Percentiles rank a stretch among this genome's conserved stretches.
These are phyloP conservation scores for Dactylella cylindrospora DNA, from an alignment of 2,329 filamentous ascomycete species.

Conservation along the genomic window DNA sequence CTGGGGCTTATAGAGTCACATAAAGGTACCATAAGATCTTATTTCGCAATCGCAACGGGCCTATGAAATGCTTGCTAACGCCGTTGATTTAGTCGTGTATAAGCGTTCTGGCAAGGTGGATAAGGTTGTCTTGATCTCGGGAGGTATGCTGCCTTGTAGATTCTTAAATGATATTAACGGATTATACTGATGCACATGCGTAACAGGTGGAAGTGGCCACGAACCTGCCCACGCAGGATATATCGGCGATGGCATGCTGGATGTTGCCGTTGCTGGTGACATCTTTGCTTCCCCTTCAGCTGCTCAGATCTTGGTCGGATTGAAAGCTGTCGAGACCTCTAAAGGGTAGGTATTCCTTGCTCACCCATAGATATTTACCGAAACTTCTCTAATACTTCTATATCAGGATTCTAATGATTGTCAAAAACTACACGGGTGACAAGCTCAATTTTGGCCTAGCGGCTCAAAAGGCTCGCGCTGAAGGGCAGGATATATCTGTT, in stretches of 20 bases:
- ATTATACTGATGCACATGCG: neutral
- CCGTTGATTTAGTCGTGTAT: conserved; percentile 17
- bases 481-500: conserved; percentile 76
- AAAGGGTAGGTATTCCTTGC: conserved; percentile 10
- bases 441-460: conserved; percentile 92
- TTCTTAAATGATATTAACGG: neutral
- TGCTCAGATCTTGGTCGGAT: conserved; percentile 66
- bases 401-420: conserved; percentile 76
- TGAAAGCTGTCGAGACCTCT: conserved; percentile 16
- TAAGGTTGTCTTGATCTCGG: conserved; percentile 34
- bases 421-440: conserved; percentile 94
- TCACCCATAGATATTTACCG: neutral
- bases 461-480: conserved; percentile 86
- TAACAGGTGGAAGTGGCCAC: conserved; percentile 75
- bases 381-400: neutral
- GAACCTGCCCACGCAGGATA: conserved; percentile 70
- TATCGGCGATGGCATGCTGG: conserved; percentile 79
- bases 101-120: conserved; percentile 11
- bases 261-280: conserved; percentile 79
- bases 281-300: conserved; percentile 81
- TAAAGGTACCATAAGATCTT: conserved; percentile 12
- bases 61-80: neutral
- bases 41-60: neutral
- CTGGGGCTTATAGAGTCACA: conserved; percentile 32
- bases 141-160: conserved; percentile 11